Evolutionary conservation across 2,329 filamentous ascomycete genomes (phyloP).

Genomic region (Botrytis medusae): DNA sequence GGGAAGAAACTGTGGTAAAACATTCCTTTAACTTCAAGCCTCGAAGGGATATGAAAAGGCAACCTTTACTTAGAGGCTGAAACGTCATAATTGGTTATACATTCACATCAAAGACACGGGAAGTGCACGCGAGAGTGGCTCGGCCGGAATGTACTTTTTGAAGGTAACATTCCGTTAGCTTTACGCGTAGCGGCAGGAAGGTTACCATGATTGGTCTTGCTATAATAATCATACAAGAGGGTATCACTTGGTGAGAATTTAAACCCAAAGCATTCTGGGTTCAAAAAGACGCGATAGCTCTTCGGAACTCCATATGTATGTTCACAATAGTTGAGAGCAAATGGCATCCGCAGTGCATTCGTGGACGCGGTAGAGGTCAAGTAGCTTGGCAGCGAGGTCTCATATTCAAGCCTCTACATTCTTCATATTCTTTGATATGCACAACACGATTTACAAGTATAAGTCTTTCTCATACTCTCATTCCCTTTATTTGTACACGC

Average conservation of each 20-base stretch:
- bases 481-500: background rate
- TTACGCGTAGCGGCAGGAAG: background rate
- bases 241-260: background rate
- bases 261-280: no score
- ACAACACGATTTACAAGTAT: slow-evolving; percentile 14
- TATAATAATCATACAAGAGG: no score
- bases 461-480: slow-evolving; percentile 7
- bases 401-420: slow-evolving; percentile 15
- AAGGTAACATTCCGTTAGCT: slow-evolving; percentile 7
- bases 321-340: background rate
- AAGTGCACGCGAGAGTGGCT: background rate
- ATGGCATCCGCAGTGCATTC: background rate
- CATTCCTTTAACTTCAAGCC: background rate
- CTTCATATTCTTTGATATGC: slow-evolving; percentile 11
- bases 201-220: no score
- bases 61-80: background rate
- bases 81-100: background rate
- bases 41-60: background rate
- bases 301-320: background rate
- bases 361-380: background rate
- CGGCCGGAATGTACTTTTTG: background rate
- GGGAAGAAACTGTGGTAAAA: background rate
- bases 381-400: background rate
- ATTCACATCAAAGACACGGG: background rate
- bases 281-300: background rate